Evolutionary conservation across 371 early-diverging fungal genomes (phyloP), one percentile per base, ranked within the genome.

Genomic region (Mucor racemosus): DNA sequence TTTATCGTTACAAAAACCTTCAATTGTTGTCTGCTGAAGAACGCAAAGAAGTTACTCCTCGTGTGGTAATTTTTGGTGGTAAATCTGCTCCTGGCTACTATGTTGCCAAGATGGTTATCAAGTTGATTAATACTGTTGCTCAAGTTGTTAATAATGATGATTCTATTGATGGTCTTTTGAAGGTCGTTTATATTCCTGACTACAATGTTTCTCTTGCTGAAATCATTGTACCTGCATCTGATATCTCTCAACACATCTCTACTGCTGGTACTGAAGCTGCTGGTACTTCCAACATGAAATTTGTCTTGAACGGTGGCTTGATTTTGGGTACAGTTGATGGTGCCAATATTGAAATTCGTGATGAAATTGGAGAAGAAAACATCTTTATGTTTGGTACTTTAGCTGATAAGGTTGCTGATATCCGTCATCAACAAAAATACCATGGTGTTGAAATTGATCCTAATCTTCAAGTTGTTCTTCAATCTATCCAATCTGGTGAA

Each of bases 201-300:
- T 97, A 97, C 84, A 95, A 94, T 70, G 97, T 97, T 31, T 93
- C 95, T 2, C 81, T 95, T 8, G 96, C 96, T 31, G 95, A 90
- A 80, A 82, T 93, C 65, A 91, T 96, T 66, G 88, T 94, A 73
- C 97, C 97, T 8, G 96, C 97, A 60, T 92, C 91, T 71, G 97
- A 96, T 77, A 93, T 96, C 67, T 96, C 97, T 41, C 96, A 94
- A 80, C 92, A 92, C 73, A 93, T 92, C 68, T 92, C 92, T 26
- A 97, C 96, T 5, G 97, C 97, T 9, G 97, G 97, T 61, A 97
- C 96, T n/a, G 97, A 97, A 77, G 97, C 97, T n/a, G 94, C 95
- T 17, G 97, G 97, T 42, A 97, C 97, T 6, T 95, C 95, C 50
- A 97, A 97, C 88, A 97, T 97, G 96, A 97, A 97, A 85, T 97